Base-by-base conservation (phyloP, 2,329 filamentous ascomycete species). In the Fusarium sp. region DNA sequence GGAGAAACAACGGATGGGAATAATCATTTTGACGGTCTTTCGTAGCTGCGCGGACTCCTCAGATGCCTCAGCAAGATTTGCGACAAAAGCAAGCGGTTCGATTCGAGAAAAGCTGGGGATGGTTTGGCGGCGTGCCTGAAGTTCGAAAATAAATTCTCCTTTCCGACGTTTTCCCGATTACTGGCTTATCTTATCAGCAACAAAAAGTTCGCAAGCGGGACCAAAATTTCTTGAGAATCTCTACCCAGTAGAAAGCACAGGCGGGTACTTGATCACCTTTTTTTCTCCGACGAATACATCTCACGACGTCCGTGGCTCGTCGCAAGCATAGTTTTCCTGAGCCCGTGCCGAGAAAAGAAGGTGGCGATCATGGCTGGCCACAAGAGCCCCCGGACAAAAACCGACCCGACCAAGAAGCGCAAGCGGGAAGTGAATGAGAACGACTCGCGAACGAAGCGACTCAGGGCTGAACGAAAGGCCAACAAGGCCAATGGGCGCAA, bases 1-100 rank as follows among this genome's bases (percentile, higher is more conserved):
- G 56, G 95, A 98, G 80, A 99, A 99, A 82, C 95, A 99, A 70
- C 95, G 92, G 68, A 99, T 92, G 3, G 95, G 95, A 70, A 99
- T 98, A 79, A 99, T 99, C 95, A 99, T 99, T 54, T 80, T 90
- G 81, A 68, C 62, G 44, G 32, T 44, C n/a, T 56, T 51, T 58
- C n/a, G 58, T 53, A 32, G 38, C 45, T 43, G 61, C 61, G 54
- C 61, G 45, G 42, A 32, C 53, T 39, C 48, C 47, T 42, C 32
- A 35, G 29, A 59, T 55, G 48, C 49, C 26, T 25, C 22, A 38
- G 65, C 25, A 60, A 46, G 59, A 48, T 55, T 61, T 70, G 69
- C 69, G 69, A 70, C 66, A 66, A 59, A 57, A 53, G 31, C 24
- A 55, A 50, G 52, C 49, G 51, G 54, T 52, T 59, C 51, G 61